phyloP scores from a whole-genome alignment of 179 eudicot species.

The Actinidia arguta region DNA sequence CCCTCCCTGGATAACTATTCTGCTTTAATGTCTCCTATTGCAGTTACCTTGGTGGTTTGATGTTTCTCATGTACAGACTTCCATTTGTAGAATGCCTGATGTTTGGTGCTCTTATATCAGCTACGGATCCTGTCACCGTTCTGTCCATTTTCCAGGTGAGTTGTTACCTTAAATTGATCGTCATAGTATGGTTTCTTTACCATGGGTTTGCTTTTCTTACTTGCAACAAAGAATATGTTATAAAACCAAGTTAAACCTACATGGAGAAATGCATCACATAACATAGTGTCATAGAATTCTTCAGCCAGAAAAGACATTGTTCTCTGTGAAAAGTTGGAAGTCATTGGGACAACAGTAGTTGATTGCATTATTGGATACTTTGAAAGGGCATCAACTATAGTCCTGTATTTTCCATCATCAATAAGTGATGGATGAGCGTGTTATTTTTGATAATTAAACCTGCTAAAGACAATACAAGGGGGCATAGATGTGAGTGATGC shows the following conservation, averaged over 20 bases:
- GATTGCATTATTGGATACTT: neutral
- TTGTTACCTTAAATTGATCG: constrained; percentile 15
- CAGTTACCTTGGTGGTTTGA: constrained; percentile 94
- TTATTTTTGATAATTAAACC: neutral
- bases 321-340: neutral
- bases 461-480: neutral
- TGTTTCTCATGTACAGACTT: constrained; percentile 79
- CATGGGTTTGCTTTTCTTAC: neutral
- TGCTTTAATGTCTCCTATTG: constrained; percentile 24
- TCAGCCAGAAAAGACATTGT: neutral
- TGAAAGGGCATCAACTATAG: neutral
- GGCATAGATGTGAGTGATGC: neutral
- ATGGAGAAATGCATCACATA: neutral
- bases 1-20: constrained; percentile 14
- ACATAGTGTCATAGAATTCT: neutral
- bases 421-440: neutral
- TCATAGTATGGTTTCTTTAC: neutral
- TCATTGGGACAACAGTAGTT: neutral
- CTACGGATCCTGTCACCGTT: constrained; percentile 99
- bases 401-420: neutral
- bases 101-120: constrained; percentile 99
- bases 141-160: constrained; percentile 94
- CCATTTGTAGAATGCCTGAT: constrained; percentile 95
- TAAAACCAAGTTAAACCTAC: neutral
- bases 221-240: neutral